A percentile compares a stretch with the other conserved stretches of the same genome.
Conservation (phyloP, 495 filamentous ascomycete genomes). For the Tuber magnatum region DNA sequence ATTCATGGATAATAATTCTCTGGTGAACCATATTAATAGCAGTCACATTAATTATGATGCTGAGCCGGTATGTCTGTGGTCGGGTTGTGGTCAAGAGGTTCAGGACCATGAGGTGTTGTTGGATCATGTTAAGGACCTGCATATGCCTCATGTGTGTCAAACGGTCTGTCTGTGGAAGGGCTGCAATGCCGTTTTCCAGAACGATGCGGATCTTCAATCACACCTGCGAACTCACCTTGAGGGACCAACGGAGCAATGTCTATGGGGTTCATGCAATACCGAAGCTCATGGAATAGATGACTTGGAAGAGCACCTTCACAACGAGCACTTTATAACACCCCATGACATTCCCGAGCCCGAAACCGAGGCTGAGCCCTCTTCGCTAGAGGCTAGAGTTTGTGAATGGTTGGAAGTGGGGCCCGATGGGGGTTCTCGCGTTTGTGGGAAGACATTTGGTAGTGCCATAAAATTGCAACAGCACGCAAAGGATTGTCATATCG, state of each 20-base stretch:
- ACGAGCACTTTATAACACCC: conserved; percentile 27
- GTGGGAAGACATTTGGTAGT: conserved; percentile 25
- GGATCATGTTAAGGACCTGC: conserved; percentile 19
- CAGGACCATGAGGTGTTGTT: conserved; percentile 10
- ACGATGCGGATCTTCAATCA: conserved; percentile 32
- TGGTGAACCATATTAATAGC: conserved; percentile 13
- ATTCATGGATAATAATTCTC: conserved; percentile 15
- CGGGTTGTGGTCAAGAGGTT: conserved; percentile 15
- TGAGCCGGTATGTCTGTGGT: conserved; percentile 16
- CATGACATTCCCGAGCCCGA: neutral
- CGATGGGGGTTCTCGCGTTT: conserved; percentile 13
- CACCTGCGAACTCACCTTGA: conserved; percentile 31
- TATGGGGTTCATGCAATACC: conserved; percentile 36
- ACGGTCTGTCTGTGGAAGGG: conserved; percentile 38
- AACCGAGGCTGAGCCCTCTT: neutral
- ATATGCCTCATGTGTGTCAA: conserved; percentile 8
- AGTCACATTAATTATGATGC: conserved; percentile 8
- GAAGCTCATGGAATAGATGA: conserved; percentile 29
- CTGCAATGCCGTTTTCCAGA: conserved; percentile 34
- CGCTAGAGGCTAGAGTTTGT: neutral
- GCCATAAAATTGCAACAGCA: conserved; percentile 44
- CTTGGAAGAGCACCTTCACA: conserved; percentile 33
- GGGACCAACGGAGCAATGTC: conserved; percentile 23
- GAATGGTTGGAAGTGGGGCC: conserved; percentile 6
- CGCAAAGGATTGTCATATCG: conserved; percentile 44